These are phyloP conservation scores for Bipolaris gigantea DNA, from an alignment of 2,329 filamentous ascomycete species.

Conservation along the genomic window DNA sequence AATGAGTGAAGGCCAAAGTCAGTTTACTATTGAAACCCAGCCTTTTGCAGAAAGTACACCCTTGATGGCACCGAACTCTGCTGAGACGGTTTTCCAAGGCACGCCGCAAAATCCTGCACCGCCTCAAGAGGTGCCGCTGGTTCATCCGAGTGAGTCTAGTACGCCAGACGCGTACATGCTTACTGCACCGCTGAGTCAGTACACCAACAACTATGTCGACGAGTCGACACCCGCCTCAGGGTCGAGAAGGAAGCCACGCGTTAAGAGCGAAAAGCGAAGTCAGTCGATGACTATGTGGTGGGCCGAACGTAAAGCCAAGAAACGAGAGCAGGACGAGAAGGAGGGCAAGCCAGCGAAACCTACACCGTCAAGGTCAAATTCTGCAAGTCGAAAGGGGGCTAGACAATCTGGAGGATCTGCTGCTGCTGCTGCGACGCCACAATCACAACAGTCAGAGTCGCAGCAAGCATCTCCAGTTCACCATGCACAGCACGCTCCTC, in stretches of 20 bases:
- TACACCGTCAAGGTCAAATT: conserved; percentile 28
- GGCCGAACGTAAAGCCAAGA: conserved; percentile 48
- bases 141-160: conserved; percentile 27
- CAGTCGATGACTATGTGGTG: conserved; percentile 53
- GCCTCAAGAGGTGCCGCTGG: conserved; percentile 21
- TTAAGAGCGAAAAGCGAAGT: conserved; percentile 50
- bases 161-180: conserved; percentile 42
- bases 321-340: conserved; percentile 39
- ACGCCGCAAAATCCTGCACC: conserved; percentile 33
- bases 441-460: conserved; percentile 17
- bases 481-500: conserved; percentile 10
- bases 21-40: conserved; percentile 42
- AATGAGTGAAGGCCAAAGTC: conserved; percentile 43
- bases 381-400: conserved; percentile 29
- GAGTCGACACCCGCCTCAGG: conserved; percentile 30
- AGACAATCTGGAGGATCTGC: conserved; percentile 23
- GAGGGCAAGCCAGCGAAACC: conserved; percentile 26
- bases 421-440: conserved; percentile 21
- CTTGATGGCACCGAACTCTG: conserved; percentile 30
- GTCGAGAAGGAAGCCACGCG: conserved; percentile 41
- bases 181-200: conserved; percentile 40
- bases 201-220: conserved; percentile 33
- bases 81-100: conserved; percentile 41
- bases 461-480: conserved; percentile 23
- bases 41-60: conserved; percentile 23